phyloP scores from a whole-genome alignment of 306 rosid species.

The Trifolium subterraneum region DNA sequence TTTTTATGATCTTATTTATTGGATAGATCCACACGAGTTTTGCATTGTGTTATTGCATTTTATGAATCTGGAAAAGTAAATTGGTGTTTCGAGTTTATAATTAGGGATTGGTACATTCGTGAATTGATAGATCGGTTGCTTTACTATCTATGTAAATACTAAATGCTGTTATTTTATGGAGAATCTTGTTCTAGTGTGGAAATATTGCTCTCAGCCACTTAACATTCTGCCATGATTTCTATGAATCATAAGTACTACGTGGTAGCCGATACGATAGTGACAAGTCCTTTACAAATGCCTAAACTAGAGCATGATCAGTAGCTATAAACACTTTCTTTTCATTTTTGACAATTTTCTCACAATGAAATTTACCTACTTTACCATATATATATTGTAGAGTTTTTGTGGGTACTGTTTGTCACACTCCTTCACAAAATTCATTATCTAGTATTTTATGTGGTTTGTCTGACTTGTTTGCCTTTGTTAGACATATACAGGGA shows the following conservation, averaged over 20 bases:
- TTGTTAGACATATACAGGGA: constrained; percentile 88
- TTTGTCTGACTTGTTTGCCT: constrained; percentile 36
- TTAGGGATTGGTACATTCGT: constrained; percentile 11
- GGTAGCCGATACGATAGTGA: not conserved
- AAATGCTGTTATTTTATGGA: not conserved
- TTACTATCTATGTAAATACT: not conserved
- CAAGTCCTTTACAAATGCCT: constrained; percentile 8
- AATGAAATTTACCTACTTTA: constrained; percentile 8
- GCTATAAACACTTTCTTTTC: constrained; percentile 9
- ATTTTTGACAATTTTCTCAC: constrained; percentile 5
- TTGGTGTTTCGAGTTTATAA: constrained; percentile 15
- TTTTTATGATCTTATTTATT: constrained; percentile 24
- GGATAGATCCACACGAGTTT: not conserved
- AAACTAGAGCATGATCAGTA: constrained; percentile 5
- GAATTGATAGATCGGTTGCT: not conserved
- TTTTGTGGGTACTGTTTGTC: not conserved
- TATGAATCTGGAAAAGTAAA: not conserved
- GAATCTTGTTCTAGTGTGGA: not conserved
- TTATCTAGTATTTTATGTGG: constrained; percentile 11
- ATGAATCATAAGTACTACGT: not conserved
- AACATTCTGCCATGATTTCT: not conserved
- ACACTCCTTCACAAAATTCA: constrained; percentile 3
- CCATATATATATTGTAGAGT: not conserved
- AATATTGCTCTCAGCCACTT: not conserved
- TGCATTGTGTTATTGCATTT: constrained; percentile 21